Percentiles rank a stretch among this genome's conserved stretches.
phyloP scores from a whole-genome alignment of 2,329 filamentous ascomycete species.

The Venturia carpophila region DNA sequence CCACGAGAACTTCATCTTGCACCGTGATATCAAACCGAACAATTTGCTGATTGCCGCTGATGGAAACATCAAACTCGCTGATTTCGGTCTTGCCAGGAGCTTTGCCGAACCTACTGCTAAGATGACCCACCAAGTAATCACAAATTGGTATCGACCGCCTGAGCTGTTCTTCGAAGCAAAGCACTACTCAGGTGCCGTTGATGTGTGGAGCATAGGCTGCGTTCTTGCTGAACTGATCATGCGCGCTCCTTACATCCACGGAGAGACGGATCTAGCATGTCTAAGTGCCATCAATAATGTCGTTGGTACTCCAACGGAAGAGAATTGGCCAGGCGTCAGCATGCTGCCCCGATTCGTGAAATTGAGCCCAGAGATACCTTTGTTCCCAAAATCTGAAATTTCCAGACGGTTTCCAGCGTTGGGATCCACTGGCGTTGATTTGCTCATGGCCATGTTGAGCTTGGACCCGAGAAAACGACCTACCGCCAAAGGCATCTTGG shows the following conservation, averaged over 20 bases:
- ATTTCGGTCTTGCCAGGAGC: constrained; percentile 87
- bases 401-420: constrained; percentile 75
- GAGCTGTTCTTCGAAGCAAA: constrained; percentile 86
- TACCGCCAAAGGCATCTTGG: constrained; percentile 67
- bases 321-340: constrained; percentile 89
- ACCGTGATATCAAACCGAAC: constrained; percentile 98
- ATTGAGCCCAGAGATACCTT: constrained; percentile 39
- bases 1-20: constrained; percentile 86
- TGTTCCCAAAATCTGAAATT: constrained; percentile 53
- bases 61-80: constrained; percentile 88
- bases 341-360: constrained; percentile 73
- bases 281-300: constrained; percentile 74
- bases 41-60: constrained; percentile 91
- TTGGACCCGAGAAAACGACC: constrained; percentile 82
- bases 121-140: constrained; percentile 95
- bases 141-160: constrained; percentile 90
- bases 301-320: constrained; percentile 85
- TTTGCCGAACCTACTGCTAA: constrained; percentile 80
- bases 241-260: constrained; percentile 73
- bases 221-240: constrained; percentile 89
- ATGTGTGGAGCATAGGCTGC: constrained; percentile 88
- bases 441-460: constrained; percentile 75
- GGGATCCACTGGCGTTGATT: constrained; percentile 74
- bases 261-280: constrained; percentile 79
- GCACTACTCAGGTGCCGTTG: constrained; percentile 84